phyloP scores from a whole-genome alignment of 495 filamentous ascomycete genomes.

The Aspergillus sparsus region DNA sequence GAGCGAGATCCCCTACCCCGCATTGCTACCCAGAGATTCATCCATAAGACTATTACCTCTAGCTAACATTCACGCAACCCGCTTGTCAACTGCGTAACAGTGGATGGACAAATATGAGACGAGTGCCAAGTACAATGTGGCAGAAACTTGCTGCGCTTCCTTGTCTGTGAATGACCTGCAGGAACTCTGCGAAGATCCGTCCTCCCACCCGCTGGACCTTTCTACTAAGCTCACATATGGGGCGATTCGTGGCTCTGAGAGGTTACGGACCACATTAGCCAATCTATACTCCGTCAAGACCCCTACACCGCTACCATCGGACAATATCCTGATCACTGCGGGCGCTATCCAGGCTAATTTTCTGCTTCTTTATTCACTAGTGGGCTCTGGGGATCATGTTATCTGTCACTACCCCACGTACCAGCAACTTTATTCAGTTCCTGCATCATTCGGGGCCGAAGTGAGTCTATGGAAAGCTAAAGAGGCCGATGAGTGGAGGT shows the following conservation, averaged over 20 bases:
- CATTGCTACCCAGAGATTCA: conserved; percentile 1
- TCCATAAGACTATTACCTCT: too few relatives aligned
- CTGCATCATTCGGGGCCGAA: conserved; percentile 74
- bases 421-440: conserved; percentile 80
- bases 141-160: conserved; percentile 83
- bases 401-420: conserved; percentile 90
- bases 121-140: conserved; percentile 75
- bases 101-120: conserved; percentile 90
- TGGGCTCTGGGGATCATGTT: conserved; percentile 83
- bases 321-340: conserved; percentile 74
- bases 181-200: conserved; percentile 56
- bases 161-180: conserved; percentile 74
- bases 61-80: conserved; percentile 11
- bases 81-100: conserved; percentile 36
- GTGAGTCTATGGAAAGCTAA: conserved; percentile 79
- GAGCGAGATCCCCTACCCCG: conserved; percentile 8
- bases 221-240: conserved; percentile 67
- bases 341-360: conserved; percentile 88
- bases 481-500: conserved; percentile 63
- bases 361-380: conserved; percentile 69
- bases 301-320: conserved; percentile 52
- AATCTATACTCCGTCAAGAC: conserved; percentile 62
- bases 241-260: conserved; percentile 66
- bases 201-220: conserved; percentile 39
- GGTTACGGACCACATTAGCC: conserved; percentile 62